Conservation (phyloP, 1,284 basidiomycete species). For the Hortiboletus rubellus region DNA sequence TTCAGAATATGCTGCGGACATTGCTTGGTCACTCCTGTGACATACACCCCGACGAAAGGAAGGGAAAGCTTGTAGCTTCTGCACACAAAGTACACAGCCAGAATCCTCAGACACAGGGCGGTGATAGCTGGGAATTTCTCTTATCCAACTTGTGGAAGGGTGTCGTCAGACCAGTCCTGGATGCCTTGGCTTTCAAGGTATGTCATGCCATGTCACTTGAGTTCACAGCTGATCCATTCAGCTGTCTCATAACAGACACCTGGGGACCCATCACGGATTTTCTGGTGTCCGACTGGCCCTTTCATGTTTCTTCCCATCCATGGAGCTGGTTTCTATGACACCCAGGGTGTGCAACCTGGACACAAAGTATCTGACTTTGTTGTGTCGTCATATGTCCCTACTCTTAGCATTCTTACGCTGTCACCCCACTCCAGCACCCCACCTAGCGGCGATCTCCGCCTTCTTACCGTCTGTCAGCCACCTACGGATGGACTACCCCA, state of each 20-base stretch:
- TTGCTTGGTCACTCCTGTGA: background rate
- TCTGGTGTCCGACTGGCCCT: slow-evolving; percentile 16
- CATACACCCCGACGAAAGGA: background rate
- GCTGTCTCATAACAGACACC: background rate
- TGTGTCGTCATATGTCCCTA: slow-evolving; percentile 13
- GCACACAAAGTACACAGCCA: no score
- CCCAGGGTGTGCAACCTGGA: background rate
- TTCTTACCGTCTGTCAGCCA: slow-evolving; percentile 13
- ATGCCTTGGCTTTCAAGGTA: background rate
- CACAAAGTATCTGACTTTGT: slow-evolving; percentile 9
- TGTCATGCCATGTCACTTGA: background rate
- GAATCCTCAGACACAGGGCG: background rate
- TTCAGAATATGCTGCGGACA: background rate
- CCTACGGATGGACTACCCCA: slow-evolving; percentile 2
- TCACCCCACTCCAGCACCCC: no score
- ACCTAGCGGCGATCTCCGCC: background rate
- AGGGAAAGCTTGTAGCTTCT: background rate
- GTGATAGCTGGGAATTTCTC: background rate
- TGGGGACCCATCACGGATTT: slow-evolving; percentile 5
- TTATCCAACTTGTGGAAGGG: background rate
- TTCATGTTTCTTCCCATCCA: slow-evolving; percentile 16
- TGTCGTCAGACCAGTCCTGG: slow-evolving; percentile 7
- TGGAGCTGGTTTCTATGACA: slow-evolving; percentile 9
- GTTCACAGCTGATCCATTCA: background rate
- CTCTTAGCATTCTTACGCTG: slow-evolving; percentile 1